Evolutionary conservation across 129 eudicot genomes (phyloP), one percentile per base, ranked within the genome.

Genomic region (Centaurea solstitialis): DNA sequence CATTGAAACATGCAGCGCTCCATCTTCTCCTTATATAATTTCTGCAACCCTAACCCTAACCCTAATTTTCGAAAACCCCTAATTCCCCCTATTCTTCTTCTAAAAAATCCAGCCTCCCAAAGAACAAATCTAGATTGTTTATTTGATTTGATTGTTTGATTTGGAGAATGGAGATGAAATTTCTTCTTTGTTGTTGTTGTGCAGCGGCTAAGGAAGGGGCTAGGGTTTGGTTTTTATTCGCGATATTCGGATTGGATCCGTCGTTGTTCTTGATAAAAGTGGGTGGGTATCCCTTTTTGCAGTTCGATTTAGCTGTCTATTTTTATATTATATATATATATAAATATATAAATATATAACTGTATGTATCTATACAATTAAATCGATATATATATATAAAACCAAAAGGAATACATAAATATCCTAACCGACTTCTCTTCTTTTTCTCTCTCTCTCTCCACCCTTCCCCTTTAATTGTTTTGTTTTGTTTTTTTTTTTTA

Each of bases 131-230:
- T 57, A 20, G 70, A 57, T n/a, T 68, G 70, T n/a, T 72, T 45
- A 75, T 40, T 22, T 30, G n/a, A n/a, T n/a, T 0, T 68, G 70
- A 22, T 72, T 45, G 78, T 40, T 22, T 30, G n/a, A n/a, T n/a
- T 0, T 26, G 30, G 30, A 26, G 30, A 26, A 66, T 17, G 62
- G 53, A 75, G 57, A 68, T 2, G 85, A 30, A 81, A 74, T 65
- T 65, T 22, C 9, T 57, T 0, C 9, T 37, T 3, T 3, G n/a
- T n/a, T n/a, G n/a, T n/a, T n/a, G n/a, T n/a, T n/a, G n/a, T n/a
- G n/a, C 6, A 39, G 92, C 87, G 92, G 91, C 90, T 84, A 88
- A 89, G 30, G 30, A 26, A 26, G 30, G 30, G 91, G 91, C 85
- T 91, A 91, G 96, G 96, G 91, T 87, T 90, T 86, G 59, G 40